Evolutionary conservation across 2,329 filamentous ascomycete genomes (phyloP), one percentile per base, ranked within the genome.

Genomic region (Fusarium dimerum): DNA sequence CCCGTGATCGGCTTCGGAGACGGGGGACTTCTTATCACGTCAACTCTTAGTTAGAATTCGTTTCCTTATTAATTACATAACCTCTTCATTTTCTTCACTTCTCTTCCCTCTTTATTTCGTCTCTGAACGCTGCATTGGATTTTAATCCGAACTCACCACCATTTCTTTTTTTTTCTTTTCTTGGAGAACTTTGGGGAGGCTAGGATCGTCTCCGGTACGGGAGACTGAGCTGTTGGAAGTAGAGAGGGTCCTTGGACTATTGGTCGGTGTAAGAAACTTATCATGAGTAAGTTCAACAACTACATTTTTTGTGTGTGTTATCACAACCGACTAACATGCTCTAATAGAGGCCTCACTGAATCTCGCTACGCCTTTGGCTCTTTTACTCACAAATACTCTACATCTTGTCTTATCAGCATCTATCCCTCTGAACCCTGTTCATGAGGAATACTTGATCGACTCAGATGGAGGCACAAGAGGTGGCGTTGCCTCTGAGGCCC

Each of bases 401-500:
- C 48, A 62, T 16, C 40, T 47, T 44, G 44, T 42, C 20, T 47
- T 47, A 3, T 29, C 57, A 41, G 48, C 40, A 10, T 59, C 60
- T 8, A 51, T 39, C 11, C 57, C 54, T 6, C 15, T 51, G 6
- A 38, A 51, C 11, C 57, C 54, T 6, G n/a, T 51, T 7, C 40
- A 51, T 11, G 41, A 56, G 16, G 39, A 65, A 40, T 53, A 57
- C 26, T 38, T 61, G 9, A 42, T 55, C 15, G 48, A 44, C n/a
- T 32, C 51, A 2, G 43, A 44, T 10, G 42, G 26, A 29, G 65
- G 66, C n/a, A 62, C 54, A 12, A 62, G 57, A 17, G 88, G 88
- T 20, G 89, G 87, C 34, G 85, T 91, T 17, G 86, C 88, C 12
- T 87, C 85, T 48, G 88, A 92, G 68, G 85, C 80, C 61, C 70